These are phyloP conservation scores for Xylaria scruposa DNA, from an alignment of 495 filamentous ascomycete genomes.

Conservation along the genomic window DNA sequence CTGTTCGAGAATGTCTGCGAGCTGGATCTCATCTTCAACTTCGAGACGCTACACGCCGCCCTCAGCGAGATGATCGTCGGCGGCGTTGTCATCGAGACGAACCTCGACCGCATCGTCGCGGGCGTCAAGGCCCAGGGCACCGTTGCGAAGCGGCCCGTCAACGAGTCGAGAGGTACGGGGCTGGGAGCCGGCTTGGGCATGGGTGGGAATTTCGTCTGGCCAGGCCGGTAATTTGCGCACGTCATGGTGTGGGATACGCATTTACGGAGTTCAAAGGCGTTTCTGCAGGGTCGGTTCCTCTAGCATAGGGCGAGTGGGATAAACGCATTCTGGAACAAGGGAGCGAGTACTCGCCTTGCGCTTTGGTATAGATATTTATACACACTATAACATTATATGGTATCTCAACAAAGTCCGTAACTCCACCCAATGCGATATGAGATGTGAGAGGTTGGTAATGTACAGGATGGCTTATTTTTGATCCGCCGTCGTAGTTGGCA, in stretches of 20 bases:
- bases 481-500: conserved; percentile 29
- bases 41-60: conserved; percentile 92
- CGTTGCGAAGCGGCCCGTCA: conserved; percentile 73
- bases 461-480: conserved; percentile 31
- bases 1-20: conserved; percentile 99
- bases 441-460: conserved; percentile 23
- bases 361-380: conserved; percentile 25
- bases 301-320: conserved; percentile 12
- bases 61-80: conserved; percentile 95
- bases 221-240: conserved; percentile 50
- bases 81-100: conserved; percentile 94
- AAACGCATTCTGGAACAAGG: conserved; percentile 14
- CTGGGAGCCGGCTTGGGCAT: conserved; percentile 56
- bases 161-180: conserved; percentile 52
- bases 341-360: conserved; percentile 17
- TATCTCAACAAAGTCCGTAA: conserved; percentile 23
- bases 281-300: neutral
- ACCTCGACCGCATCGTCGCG: conserved; percentile 82
- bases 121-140: conserved; percentile 82
- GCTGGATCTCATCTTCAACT: conserved; percentile 97
- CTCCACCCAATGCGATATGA: conserved; percentile 27
- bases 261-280: conserved; percentile 27
- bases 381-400: conserved; percentile 27
- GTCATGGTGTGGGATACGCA: conserved; percentile 15
- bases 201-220: conserved; percentile 66